phyloP scores from a whole-genome alignment of 768 basidiomycete species.

The Omphalotus guepiniiformis region DNA sequence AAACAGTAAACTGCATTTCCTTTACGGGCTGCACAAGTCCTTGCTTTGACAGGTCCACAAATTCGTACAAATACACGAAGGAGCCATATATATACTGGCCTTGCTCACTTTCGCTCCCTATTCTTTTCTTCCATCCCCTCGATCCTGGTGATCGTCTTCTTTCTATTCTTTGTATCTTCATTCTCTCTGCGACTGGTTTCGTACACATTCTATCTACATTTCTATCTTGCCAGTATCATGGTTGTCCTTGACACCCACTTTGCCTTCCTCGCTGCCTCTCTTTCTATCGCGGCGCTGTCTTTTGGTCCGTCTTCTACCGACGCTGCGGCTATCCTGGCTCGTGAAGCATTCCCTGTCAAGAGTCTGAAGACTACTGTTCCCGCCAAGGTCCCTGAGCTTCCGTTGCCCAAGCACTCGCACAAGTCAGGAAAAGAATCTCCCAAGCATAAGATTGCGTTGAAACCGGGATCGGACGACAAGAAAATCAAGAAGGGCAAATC shows the following conservation, averaged over 20 bases:
- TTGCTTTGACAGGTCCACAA: neutral
- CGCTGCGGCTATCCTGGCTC: slow-evolving; percentile 33
- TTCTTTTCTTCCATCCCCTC: slow-evolving; percentile 8
- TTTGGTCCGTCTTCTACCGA: slow-evolving; percentile 30
- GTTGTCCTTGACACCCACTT: slow-evolving; percentile 45
- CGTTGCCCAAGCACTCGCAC: slow-evolving; percentile 1
- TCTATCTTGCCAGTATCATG: slow-evolving; percentile 33
- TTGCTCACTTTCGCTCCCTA: neutral
- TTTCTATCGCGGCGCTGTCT: slow-evolving; percentile 40
- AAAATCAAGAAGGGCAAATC: neutral
- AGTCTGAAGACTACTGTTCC: slow-evolving; percentile 1
- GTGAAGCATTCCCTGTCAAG: slow-evolving; percentile 9
- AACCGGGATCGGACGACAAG: neutral
- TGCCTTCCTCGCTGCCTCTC: slow-evolving; percentile 39
- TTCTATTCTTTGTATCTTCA: slow-evolving; percentile 4
- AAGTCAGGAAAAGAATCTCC: neutral
- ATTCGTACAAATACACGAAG: neutral
- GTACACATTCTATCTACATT: neutral
- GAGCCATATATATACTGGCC: neutral
- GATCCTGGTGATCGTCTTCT: slow-evolving; percentile 13
- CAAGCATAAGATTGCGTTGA: neutral
- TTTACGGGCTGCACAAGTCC: neutral
- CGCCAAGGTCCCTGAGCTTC: neutral
- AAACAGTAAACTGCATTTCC: neutral
- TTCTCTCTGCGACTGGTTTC: neutral